Base-by-base conservation (phyloP, 1,284 basidiomycete genomes). In the Tylopilus sp. region DNA sequence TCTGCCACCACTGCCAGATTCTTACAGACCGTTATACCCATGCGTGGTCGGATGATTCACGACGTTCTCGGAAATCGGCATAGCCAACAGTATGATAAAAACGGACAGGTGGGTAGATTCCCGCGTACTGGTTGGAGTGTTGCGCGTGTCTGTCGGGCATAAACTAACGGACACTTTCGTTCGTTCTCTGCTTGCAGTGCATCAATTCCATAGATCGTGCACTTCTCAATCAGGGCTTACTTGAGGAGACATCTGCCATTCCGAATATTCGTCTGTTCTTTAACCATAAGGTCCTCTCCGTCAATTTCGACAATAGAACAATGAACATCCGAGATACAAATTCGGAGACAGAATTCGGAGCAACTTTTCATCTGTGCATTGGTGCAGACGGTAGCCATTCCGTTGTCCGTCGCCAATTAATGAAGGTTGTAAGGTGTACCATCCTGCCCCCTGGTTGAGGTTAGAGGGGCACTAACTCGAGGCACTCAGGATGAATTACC, bases 21-120 rank as follows among this genome's bases (percentile, higher is more conserved):
- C 59, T 71, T 97, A 55, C 70, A 83, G 55, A 78, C 85, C 38
- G 86, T 86, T 25, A 93, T 98, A 68, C 94, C 95, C 54, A 97
- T 99, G 93, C 83, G 81, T 54, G 93, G 90, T 28, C 79, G 97
- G 46, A 97, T 98, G 92, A 94, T 99, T 57, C 96, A 99, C 73
- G 82, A 84, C 64, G 62, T 69, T 49, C 73, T 80, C 58, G 89
- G 90, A 48, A 76, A 74, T 57, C 74, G 80, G 55, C 79, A 90
- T 61, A 90, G 89, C 59, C 94, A 96, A 73, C 70, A 76, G 40
- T 97, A 97, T 71, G 92, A 96, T 70, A 86, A 79, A 58, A 76
- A 89, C 64, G 89, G 89, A 60, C 89, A 92, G 81, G 89, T 87
- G 62, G 63, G 82, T 59, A 51, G 45, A 59, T 63, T 63, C 52